phyloP scores from a whole-genome alignment of 495 filamentous ascomycete genomes.

The Penicillium parvum region DNA sequence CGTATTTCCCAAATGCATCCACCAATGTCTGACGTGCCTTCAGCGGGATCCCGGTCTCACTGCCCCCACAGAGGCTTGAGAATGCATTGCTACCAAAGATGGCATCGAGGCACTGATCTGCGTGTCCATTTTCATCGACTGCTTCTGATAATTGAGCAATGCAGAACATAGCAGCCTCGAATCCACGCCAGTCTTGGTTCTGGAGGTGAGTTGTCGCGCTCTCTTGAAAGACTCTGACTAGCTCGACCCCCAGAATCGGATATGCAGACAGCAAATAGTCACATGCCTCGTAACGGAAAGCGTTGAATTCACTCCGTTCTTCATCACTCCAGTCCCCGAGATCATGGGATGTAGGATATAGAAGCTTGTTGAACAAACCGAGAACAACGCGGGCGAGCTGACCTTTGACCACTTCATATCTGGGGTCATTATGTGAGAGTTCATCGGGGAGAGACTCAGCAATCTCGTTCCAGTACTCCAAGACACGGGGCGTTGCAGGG shows the following conservation, averaged over 20 bases:
- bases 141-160: constrained; percentile 72
- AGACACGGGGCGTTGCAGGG: constrained; percentile 63
- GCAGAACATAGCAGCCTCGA: constrained; percentile 79
- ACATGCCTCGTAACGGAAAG: constrained; percentile 74
- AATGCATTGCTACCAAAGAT: constrained; percentile 66
- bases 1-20: constrained; percentile 71
- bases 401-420: constrained; percentile 26
- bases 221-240: constrained; percentile 67
- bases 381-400: constrained; percentile 36
- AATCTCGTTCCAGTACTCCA: constrained; percentile 77
- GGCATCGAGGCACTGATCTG: constrained; percentile 60
- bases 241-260: constrained; percentile 58
- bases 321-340: constrained; percentile 62
- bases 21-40: constrained; percentile 76
- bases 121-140: constrained; percentile 59
- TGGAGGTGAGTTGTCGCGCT: constrained; percentile 56
- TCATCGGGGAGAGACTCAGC: constrained; percentile 37
- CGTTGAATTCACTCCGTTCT: constrained; percentile 65
- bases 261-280: constrained; percentile 79
- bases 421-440: constrained; percentile 24
- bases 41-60: constrained; percentile 49
- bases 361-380: constrained; percentile 36
- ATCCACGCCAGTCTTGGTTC: constrained; percentile 62
- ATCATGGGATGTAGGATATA: constrained; percentile 30
- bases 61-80: constrained; percentile 50